Evolutionary conservation across 2,329 filamentous ascomycete species (phyloP).

Genomic region (Diaporthe batatas): DNA sequence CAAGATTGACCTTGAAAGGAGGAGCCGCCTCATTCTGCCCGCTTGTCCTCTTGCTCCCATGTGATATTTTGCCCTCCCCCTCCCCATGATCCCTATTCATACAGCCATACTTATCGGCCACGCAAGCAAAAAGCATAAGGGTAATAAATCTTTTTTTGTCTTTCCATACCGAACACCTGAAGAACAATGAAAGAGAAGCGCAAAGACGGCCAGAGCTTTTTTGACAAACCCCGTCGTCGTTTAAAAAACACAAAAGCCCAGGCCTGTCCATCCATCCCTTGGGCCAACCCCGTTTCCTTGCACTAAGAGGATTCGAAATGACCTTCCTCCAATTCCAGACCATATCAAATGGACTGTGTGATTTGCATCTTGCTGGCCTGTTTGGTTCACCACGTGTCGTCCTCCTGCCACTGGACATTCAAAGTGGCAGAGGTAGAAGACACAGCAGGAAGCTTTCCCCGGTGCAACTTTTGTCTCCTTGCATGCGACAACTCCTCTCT

Average conservation of each 20-base stretch:
- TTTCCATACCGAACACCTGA: conserved; percentile 40
- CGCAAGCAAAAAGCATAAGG: conserved; percentile 31
- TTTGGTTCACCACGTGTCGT: too few relatives aligned
- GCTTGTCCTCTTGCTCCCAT: not conserved
- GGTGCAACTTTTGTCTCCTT: conserved; percentile 4
- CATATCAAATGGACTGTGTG: conserved; percentile 21
- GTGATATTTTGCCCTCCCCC: conserved; percentile 4
- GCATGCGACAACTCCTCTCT: conserved; percentile 7
- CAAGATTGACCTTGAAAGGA: not conserved
- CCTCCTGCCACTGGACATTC: conserved; percentile 22
- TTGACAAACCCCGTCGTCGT: conserved; percentile 16
- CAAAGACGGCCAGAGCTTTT: conserved; percentile 19
- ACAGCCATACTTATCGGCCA: conserved; percentile 30
- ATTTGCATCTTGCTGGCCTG: conserved; percentile 3
- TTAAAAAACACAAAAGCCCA: not conserved
- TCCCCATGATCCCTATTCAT: not conserved
- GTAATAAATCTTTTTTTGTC: conserved; percentile 40
- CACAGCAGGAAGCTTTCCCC: not conserved
- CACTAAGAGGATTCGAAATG: conserved; percentile 6
- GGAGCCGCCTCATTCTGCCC: not conserved
- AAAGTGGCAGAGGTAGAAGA: not conserved
- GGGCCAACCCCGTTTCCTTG: conserved; percentile 6
- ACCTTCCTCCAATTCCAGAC: not conserved
- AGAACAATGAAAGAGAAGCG: conserved; percentile 7
- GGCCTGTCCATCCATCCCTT: not conserved